A percentile compares a stretch with the other conserved stretches of the same genome.
Evolutionary conservation across 208 protist genomes (phyloP).

Genomic region (Tritrichomonas foetus): DNA sequence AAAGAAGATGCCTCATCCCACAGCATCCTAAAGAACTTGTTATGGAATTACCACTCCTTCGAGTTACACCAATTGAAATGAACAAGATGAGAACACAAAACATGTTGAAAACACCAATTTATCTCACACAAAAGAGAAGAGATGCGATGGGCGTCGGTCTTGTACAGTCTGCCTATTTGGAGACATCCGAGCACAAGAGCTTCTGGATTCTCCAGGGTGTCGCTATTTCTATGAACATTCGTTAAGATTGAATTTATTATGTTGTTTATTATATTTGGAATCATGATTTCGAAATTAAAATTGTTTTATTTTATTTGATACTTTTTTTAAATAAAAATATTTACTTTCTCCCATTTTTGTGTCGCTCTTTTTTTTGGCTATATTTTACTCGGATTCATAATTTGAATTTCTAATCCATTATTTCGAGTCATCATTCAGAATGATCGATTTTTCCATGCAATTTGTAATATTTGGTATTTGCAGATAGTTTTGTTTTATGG

Average conservation of each 20-base stretch:
- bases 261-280: not conserved
- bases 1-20: conserved; percentile 66
- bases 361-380: too few relatives aligned
- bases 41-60: conserved; percentile 86
- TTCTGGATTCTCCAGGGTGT: conserved; percentile 91
- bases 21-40: conserved; percentile 89
- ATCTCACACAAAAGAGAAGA: conserved; percentile 85
- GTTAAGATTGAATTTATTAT: conserved; percentile 28
- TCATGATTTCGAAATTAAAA: too few relatives aligned
- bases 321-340: too few relatives aligned
- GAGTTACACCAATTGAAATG: conserved; percentile 88
- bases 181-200: conserved; percentile 75
- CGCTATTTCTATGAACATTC: conserved; percentile 77
- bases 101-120: conserved; percentile 92
- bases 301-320: too few relatives aligned
- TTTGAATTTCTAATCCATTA: too few relatives aligned
- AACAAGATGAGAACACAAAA: conserved; percentile 80
- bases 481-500: too few relatives aligned
- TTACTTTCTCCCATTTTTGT: too few relatives aligned
- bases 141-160: conserved; percentile 92
- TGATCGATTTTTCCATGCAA: too few relatives aligned
- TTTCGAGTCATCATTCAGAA: too few relatives aligned
- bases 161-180: conserved; percentile 91
- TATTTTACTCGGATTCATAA: too few relatives aligned
- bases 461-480: too few relatives aligned